These are phyloP conservation scores for Scenedesmus sp. DNA, from an alignment of 163 green algal genomes.

Conservation along the genomic window DNA sequence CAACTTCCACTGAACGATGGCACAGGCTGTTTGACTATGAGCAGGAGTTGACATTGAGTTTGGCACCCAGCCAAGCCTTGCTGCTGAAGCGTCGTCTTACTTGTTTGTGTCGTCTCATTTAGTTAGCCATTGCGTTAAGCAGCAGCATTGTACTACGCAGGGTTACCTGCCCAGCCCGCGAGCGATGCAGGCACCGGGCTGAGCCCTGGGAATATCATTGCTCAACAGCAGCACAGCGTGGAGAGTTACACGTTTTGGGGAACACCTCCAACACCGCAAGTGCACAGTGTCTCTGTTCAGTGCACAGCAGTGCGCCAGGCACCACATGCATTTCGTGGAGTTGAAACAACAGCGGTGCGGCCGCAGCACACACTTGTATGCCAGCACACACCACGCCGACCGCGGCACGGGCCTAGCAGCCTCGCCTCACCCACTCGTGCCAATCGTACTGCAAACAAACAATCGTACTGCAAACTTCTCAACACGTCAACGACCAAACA, in stretches of 20 bases:
- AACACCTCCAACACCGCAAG: background rate
- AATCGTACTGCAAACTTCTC: background rate
- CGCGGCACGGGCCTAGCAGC: background rate
- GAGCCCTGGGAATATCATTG: no score
- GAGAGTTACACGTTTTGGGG: background rate
- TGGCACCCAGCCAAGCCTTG: no score
- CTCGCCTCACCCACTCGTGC: background rate
- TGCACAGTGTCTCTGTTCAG: background rate
- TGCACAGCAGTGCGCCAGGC: background rate
- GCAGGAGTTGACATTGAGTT: no score
- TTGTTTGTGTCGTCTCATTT: no score
- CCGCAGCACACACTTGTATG: background rate
- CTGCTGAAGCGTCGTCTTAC: no score
- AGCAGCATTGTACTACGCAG: no score
- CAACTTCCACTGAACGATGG: no score
- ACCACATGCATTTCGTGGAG: background rate
- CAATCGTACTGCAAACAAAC: background rate
- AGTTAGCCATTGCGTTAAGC: no score
- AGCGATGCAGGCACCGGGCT: no score
- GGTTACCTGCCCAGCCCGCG: no score
- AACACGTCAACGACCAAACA: background rate
- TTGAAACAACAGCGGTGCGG: background rate
- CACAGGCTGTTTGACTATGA: no score
- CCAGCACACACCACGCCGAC: background rate
- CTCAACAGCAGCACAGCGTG: no score